These are phyloP conservation scores for Oropetium thomaeum DNA, from an alignment of 176 grass and related monocot genomes.

Conservation along the genomic window DNA sequence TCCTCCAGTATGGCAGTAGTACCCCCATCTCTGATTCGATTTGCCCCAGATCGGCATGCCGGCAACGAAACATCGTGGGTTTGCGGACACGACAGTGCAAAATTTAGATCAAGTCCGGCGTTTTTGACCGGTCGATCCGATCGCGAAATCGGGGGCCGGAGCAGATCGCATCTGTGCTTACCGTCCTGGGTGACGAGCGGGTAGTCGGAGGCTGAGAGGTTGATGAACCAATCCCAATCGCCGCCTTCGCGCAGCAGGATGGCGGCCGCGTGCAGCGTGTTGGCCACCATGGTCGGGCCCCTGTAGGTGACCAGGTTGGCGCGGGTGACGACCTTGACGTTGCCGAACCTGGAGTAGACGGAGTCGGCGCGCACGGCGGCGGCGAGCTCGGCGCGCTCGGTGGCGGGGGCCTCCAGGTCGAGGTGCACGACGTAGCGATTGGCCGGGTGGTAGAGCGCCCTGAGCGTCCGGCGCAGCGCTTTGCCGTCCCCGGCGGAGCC, in stretches of 20 bases:
- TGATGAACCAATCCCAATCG: conserved; percentile 96
- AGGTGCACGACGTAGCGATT: conserved; percentile 83
- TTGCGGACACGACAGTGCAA: not conserved
- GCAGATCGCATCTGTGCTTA: conserved; percentile 56
- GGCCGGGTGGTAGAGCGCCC: conserved; percentile 66
- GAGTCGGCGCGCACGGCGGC: conserved; percentile 40
- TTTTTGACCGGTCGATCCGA: conserved; percentile 24
- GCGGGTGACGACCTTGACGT: conserved; percentile 71
- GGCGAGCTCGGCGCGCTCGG: conserved; percentile 64
- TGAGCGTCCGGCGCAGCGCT: conserved; percentile 64
- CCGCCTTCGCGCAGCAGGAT: conserved; percentile 68
- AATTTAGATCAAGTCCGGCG: conserved; percentile 14
- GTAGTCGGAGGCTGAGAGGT: conserved; percentile 87
- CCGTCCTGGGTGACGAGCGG: conserved; percentile 86
- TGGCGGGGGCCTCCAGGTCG: conserved; percentile 68
- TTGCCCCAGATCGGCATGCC: conserved; percentile 6
- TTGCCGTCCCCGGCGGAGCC: conserved; percentile 72
- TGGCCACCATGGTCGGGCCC: conserved; percentile 85
- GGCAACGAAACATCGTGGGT: conserved; percentile 2
- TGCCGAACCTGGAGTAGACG: conserved; percentile 59
- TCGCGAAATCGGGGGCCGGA: conserved; percentile 15
- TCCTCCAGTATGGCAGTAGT: not conserved
- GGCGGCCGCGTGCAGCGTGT: conserved; percentile 85
- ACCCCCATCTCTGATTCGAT: not conserved
- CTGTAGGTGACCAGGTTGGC: conserved; percentile 91